Evolutionary conservation across 257 asterid genomes (phyloP).

Genomic region (Cinchona pubescens): DNA sequence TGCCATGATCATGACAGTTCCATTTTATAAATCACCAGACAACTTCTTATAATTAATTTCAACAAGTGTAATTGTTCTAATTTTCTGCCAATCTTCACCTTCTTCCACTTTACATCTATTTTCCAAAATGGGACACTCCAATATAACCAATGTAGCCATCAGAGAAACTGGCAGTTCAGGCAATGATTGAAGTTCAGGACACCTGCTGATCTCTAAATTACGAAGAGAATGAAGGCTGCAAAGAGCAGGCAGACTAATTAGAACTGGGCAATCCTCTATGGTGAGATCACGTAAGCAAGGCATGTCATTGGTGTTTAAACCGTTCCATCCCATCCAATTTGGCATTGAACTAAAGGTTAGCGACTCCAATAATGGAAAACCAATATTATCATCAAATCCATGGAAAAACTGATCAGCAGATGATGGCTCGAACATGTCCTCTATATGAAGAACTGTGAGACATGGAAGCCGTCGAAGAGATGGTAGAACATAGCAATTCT

Average conservation of each 20-base stretch:
- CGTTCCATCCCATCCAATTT: too few relatives aligned
- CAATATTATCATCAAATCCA: background rate
- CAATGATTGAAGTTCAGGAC: constrained; percentile 23
- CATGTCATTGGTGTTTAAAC: too few relatives aligned
- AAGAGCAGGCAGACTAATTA: constrained; percentile 30
- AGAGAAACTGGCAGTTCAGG: constrained; percentile 28
- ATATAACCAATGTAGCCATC: constrained; percentile 26
- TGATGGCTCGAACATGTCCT: constrained; percentile 24
- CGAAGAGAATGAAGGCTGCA: constrained; percentile 8
- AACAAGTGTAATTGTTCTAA: too few relatives aligned
- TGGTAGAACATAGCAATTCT: constrained; percentile 17
- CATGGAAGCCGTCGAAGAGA: constrained; percentile 32
- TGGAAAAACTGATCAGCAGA: constrained; percentile 4
- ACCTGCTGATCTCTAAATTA: constrained; percentile 19
- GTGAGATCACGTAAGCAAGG: constrained; percentile 29
- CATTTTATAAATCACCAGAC: too few relatives aligned
- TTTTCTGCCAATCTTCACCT: too few relatives aligned
- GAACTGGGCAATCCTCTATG: constrained; percentile 23
- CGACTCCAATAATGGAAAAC: constrained; percentile 32
- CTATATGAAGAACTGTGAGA: constrained; percentile 33
- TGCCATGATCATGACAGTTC: too few relatives aligned
- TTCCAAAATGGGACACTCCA: constrained; percentile 25
- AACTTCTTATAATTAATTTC: too few relatives aligned
- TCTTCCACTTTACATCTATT: constrained; percentile 29
- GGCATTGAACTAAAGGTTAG: too few relatives aligned